Base-by-base conservation (phyloP, 139 green algal genomes). In the Chlorella sp. region DNA sequence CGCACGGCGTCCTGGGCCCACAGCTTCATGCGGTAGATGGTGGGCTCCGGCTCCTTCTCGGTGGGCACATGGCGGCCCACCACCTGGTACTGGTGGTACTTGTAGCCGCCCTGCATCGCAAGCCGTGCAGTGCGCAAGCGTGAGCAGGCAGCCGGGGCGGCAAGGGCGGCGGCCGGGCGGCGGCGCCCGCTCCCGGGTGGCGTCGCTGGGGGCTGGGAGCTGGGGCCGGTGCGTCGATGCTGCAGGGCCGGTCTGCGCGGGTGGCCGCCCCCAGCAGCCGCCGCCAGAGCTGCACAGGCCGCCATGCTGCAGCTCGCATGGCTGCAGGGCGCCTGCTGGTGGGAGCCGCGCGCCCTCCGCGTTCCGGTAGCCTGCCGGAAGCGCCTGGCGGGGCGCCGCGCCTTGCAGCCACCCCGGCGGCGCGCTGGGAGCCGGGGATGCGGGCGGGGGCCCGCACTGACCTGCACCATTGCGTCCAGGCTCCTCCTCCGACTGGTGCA, bases 11-110 rank as follows among this genome's bases (percentile, higher is more conserved):
- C 97, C 76, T 90, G 90, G 20, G 97, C 95, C 97, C 97, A 99
- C 56, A 99, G 90, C 97, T 99, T 99, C 97, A 99, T 99, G 84
- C 97, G 94, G 94, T 97, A 99, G 32, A 99, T 88, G 73, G 95
- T 95, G 56, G 97, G 97, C 69, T 90, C 92, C 62, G 95, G 90
- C 43, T 99, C 92, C 38, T 87, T 85, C 79, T 97, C 94, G 72
- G 95, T 98, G 78, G 97, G 97, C 84, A 98, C 75, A 86, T 98
- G 97, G 86, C 97, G 96, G 70, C 97, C 97, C 86, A 99, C 97
- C 86, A 99, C 93, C 90, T 99, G 97, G 89, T 99, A 99, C 92
- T 99, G 97, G 91, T 98, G 95, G 86, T 93, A 99, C 94, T 97
- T 96, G 90, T 95, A 97, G 38, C 83, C 77, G 51, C 94, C 94